Percentiles rank a stretch among this genome's conserved stretches.
These are phyloP conservation scores for Smithsoniella earleae DNA, from an alignment of 163 green algal genomes.

Conservation along the genomic window DNA sequence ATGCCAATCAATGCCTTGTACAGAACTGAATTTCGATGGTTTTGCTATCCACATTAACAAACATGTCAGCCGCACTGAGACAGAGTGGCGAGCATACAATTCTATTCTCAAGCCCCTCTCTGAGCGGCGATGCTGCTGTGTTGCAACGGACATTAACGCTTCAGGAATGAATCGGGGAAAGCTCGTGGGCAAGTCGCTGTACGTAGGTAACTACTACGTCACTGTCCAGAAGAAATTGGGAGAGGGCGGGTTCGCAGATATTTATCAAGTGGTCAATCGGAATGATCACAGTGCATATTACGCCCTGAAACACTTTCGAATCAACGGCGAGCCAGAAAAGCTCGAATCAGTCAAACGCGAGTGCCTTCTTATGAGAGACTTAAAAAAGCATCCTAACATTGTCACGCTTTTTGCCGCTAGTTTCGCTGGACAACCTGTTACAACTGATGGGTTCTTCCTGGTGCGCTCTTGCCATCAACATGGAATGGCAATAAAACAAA, in stretches of 20 bases:
- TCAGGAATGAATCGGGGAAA: too few relatives aligned
- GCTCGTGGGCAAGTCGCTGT: constrained; percentile 7
- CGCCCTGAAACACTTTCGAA: constrained; percentile 70
- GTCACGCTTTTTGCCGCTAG: constrained; percentile 53
- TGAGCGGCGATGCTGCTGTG: too few relatives aligned
- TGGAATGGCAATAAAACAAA: too few relatives aligned
- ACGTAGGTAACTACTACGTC: constrained; percentile 24
- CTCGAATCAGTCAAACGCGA: constrained; percentile 33
- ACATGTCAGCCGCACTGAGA: too few relatives aligned
- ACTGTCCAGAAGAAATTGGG: constrained; percentile 38
- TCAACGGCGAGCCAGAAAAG: constrained; percentile 48
- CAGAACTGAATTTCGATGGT: too few relatives aligned
- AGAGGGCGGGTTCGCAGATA: constrained; percentile 60
- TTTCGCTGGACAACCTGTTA: constrained; percentile 40
- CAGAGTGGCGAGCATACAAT: too few relatives aligned
- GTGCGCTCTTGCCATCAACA: background rate
- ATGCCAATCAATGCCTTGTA: too few relatives aligned
- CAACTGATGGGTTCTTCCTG: constrained; percentile 22
- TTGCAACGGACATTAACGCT: too few relatives aligned
- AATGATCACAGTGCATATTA: constrained; percentile 42
- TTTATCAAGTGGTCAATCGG: constrained; percentile 49
- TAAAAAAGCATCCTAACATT: constrained; percentile 47
- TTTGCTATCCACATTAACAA: too few relatives aligned
- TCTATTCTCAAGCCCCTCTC: too few relatives aligned
- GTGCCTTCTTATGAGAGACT: constrained; percentile 28